phyloP scores from a whole-genome alignment of 495 filamentous ascomycete species.

The Pyrenopolyporus hunteri region DNA sequence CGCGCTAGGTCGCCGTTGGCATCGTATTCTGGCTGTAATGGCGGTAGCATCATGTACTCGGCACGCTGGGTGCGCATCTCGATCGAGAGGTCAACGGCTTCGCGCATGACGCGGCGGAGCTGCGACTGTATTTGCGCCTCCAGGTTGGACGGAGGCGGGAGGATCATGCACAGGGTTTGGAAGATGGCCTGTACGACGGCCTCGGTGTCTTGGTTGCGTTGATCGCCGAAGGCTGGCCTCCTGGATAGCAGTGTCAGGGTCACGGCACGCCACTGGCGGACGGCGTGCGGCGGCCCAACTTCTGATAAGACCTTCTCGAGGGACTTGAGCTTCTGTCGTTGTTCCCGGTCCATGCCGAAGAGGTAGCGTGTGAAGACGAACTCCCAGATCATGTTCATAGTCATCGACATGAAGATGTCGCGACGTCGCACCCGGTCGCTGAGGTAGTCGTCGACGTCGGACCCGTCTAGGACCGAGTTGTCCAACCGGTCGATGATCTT shows the following conservation, averaged over 20 bases:
- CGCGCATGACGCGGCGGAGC: constrained; percentile 78
- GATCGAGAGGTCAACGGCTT: constrained; percentile 84
- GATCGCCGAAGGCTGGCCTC: constrained; percentile 71
- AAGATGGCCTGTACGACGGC: constrained; percentile 87
- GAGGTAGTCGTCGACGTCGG: constrained; percentile 85
- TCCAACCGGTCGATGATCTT: constrained; percentile 91
- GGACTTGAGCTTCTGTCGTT: constrained; percentile 93
- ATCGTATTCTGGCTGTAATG: constrained; percentile 94
- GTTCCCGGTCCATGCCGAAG: constrained; percentile 96
- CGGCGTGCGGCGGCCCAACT: constrained; percentile 79
- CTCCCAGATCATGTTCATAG: constrained; percentile 98
- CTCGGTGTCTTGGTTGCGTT: constrained; percentile 84
- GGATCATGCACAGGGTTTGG: constrained; percentile 73
- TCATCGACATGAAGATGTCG: constrained; percentile 94
- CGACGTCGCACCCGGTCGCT: constrained; percentile 82
- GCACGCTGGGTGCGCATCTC: constrained; percentile 97
- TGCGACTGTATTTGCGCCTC: constrained; percentile 76
- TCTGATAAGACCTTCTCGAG: constrained; percentile 90
- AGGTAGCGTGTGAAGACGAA: constrained; percentile 96
- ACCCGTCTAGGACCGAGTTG: constrained; percentile 90
- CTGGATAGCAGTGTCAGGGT: constrained; percentile 87
- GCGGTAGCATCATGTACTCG: constrained; percentile 96
- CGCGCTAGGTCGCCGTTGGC: constrained; percentile 84
- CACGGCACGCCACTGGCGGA: constrained; percentile 94
- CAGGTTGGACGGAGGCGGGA: constrained; percentile 80